Evolutionary conservation across 139 green algal species (phyloP), one percentile per base, ranked within the genome.

Genomic region (Chlamydomonas incerta): DNA sequence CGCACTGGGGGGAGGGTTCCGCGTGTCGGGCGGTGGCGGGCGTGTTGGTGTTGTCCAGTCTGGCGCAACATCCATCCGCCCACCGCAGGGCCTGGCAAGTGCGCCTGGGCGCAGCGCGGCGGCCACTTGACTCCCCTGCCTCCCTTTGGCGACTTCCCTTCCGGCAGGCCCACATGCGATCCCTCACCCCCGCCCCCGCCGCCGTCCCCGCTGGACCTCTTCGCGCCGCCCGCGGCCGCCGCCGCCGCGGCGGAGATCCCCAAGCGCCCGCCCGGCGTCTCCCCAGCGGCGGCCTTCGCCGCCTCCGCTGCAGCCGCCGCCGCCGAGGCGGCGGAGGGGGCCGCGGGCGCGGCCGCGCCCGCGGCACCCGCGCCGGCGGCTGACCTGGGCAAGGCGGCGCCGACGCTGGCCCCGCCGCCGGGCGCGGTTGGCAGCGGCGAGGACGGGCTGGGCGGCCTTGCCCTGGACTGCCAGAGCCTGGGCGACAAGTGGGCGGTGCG

Each of bases 401-500:
- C 41, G 6, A 50, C 41, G 41, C 41, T 50, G 41, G 41, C 41
- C 8, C 41, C 41, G 8, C 41, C 41, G 41, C 41, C 41, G 41
- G 41, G 41, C 41, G 41, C 41, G 5, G 41, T 50, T 5, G 41
- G 41, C 41, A 50, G 6, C 8, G 41, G 41, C 6, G 41, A 50
- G 20, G 80, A 83, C 35, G 60, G 63, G 52, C 35, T 89, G 62
- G 50, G 72, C 28, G 46, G 81, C 33, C 79, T 85, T 47, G 79
- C 65, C 0, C 24, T 67, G 46, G 79, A 85, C 65, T 58, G 29
- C 20, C 11, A 29, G 3, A 63, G 34, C 24, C 34, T 29, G 23
- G 74, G 84, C 20, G 88, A 95, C 77, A 83, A 84, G 55, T 94
- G 89, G 86, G 92, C 88, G 20, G 74, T 50, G 9, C 47, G 52